A percentile compares a stretch with the other conserved stretches of the same genome.
phyloP scores from a whole-genome alignment of 805 yeast species.

The Kazachstania kunashirensis region DNA sequence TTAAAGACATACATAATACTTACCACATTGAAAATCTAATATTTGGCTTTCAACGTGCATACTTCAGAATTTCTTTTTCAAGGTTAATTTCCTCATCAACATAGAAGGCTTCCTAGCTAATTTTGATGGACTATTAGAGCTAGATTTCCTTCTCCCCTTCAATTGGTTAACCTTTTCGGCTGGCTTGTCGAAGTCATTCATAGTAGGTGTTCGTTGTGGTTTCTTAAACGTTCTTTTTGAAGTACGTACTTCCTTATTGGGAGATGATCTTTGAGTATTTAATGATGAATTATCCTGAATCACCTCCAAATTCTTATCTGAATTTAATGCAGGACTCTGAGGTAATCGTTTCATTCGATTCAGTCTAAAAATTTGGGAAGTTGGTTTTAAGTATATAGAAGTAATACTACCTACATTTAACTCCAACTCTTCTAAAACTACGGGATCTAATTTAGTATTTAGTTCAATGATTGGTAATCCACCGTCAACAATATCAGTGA shows the following conservation, averaged over 20 bases:
- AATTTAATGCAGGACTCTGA: slow-evolving; percentile 39
- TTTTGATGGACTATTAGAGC: slow-evolving; percentile 23
- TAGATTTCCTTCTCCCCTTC: slow-evolving; percentile 28
- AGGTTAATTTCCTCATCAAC: slow-evolving; percentile 25
- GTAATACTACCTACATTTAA: slow-evolving; percentile 75
- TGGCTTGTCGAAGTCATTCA: slow-evolving; percentile 34
- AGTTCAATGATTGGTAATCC: slow-evolving; percentile 56
- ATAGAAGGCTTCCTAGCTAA: slow-evolving; percentile 29
- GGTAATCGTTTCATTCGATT: slow-evolving; percentile 44
- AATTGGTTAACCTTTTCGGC: slow-evolving; percentile 31
- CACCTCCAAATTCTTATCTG: slow-evolving; percentile 15
- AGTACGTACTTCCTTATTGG: not conserved
- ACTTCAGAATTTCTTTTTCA: slow-evolving; percentile 8
- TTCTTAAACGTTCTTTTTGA: not conserved
- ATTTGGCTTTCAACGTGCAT: too few relatives aligned
- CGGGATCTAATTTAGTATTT: slow-evolving; percentile 59
- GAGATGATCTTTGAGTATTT: not conserved
- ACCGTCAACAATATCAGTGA: slow-evolving; percentile 49
- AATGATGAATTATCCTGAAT: slow-evolving; percentile 1
- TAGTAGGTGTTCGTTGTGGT: slow-evolving; percentile 11
- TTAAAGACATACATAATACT: too few relatives aligned
- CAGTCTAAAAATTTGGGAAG: slow-evolving; percentile 65
- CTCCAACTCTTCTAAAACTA: slow-evolving; percentile 69
- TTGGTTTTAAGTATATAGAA: slow-evolving; percentile 75
- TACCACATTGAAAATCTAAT: too few relatives aligned